Evolutionary conservation across 208 protist species (phyloP).

Genomic region (Wallacemonas sp.): DNA sequence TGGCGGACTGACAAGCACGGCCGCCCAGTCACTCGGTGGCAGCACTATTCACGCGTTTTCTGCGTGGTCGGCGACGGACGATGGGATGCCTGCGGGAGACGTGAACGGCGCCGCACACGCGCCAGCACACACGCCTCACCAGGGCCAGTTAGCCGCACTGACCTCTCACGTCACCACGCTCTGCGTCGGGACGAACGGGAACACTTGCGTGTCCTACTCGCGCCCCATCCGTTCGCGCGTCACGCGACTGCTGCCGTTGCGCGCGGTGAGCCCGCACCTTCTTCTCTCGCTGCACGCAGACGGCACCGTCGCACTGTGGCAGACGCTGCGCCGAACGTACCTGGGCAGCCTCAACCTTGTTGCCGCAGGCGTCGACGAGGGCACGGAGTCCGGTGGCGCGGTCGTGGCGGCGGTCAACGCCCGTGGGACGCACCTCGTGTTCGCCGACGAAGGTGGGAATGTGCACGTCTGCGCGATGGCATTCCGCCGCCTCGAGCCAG

Average conservation of each 20-base stretch:
- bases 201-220: neutral
- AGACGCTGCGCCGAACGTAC: conserved; percentile 60
- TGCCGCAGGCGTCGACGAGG: conserved; percentile 23
- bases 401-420: conserved; percentile 23
- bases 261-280: conserved; percentile 35
- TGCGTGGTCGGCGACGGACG: too few species aligned
- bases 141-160: too few species aligned
- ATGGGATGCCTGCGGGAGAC: too few species aligned
- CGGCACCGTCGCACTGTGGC: conserved; percentile 77
- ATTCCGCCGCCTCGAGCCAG: conserved; percentile 20
- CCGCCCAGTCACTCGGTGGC: neutral
- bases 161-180: neutral
- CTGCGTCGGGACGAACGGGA: neutral
- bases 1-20: neutral
- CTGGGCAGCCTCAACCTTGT: conserved; percentile 56
- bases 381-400: conserved; percentile 1
- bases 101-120: too few species aligned
- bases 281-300: conserved; percentile 69
- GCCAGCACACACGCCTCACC: neutral
- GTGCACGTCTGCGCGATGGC: conserved; percentile 65
- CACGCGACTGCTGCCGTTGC: conserved; percentile 40
- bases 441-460: conserved; percentile 66
- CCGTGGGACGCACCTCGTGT: conserved; percentile 37
- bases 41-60: too few species aligned
- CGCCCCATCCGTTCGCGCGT: conserved; percentile 32